phyloP scores from a whole-genome alignment of 306 rosid genomes.

The Benincasa hispida region DNA sequence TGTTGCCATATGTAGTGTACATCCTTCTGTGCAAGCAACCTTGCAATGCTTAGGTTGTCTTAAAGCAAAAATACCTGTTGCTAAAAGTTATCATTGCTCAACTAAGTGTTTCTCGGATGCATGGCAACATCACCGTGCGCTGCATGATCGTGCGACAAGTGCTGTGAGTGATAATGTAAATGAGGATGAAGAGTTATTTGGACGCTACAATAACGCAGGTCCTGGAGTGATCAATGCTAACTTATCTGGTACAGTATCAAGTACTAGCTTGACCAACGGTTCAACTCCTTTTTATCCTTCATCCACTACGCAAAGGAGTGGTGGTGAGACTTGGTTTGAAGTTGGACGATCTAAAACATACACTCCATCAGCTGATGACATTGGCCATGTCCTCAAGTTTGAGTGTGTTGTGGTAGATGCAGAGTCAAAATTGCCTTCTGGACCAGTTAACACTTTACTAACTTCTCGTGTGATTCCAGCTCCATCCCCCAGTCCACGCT shows the following conservation, averaged over 20 bases:
- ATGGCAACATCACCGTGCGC: constrained; percentile 92
- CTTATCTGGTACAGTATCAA: constrained; percentile 56
- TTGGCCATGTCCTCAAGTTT: constrained; percentile 86
- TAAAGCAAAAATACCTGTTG: constrained; percentile 64
- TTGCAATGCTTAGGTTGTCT: constrained; percentile 85
- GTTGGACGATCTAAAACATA: constrained; percentile 73
- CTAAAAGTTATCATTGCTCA: constrained; percentile 91
- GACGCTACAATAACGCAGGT: constrained; percentile 61
- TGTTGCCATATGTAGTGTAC: constrained; percentile 79
- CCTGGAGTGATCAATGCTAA: constrained; percentile 39
- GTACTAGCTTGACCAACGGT: constrained; percentile 62
- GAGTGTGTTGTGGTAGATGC: constrained; percentile 81
- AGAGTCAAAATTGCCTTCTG: constrained; percentile 55
- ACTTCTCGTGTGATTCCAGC: constrained; percentile 94
- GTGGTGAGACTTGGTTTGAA: constrained; percentile 86
- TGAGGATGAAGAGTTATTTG: constrained; percentile 79
- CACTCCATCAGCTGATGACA: constrained; percentile 79
- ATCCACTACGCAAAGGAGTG: constrained; percentile 56
- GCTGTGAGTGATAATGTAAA: constrained; percentile 75
- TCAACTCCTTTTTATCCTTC: constrained; percentile 70
- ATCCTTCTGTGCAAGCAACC: constrained; percentile 92
- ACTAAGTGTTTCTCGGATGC: constrained; percentile 88
- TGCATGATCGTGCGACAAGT: constrained; percentile 90
- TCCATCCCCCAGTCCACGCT: constrained; percentile 85
- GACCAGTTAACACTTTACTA: constrained; percentile 51